phyloP scores from a whole-genome alignment of 345 rosid genomes.

The Streptanthus diversifolius region DNA sequence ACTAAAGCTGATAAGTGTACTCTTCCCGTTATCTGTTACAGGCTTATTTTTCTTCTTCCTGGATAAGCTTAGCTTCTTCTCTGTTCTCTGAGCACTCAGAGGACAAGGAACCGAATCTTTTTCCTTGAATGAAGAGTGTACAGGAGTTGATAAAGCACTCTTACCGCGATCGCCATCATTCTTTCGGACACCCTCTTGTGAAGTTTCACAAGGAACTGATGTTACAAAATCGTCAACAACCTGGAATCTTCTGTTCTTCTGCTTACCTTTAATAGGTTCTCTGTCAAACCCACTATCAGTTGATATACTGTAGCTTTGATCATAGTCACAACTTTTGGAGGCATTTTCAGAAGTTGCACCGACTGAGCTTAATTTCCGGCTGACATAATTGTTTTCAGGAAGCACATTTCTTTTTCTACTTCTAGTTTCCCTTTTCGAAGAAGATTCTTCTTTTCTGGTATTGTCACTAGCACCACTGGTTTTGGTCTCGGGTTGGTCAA shows the following conservation, averaged over 20 bases:
- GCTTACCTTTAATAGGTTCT: slow-evolving; percentile 42
- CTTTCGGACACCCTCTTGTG: slow-evolving; percentile 34
- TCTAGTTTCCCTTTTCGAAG: slow-evolving; percentile 34
- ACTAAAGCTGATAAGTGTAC: slow-evolving; percentile 34
- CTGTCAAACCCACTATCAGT: slow-evolving; percentile 39
- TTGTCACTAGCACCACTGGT: slow-evolving; percentile 13
- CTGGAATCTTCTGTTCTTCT: slow-evolving; percentile 45
- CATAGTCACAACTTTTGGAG: slow-evolving; percentile 37
- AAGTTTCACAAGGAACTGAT: slow-evolving; percentile 33
- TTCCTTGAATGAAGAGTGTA: slow-evolving; percentile 26
- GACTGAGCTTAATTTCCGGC: slow-evolving; percentile 5
- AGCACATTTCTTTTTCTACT: slow-evolving; percentile 55
- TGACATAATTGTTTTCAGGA: slow-evolving; percentile 36
- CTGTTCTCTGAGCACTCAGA: slow-evolving; percentile 37
- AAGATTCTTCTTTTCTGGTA: slow-evolving; percentile 35
- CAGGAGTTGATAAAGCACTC: slow-evolving; percentile 26
- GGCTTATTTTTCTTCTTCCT: slow-evolving; percentile 53
- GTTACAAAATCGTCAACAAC: slow-evolving; percentile 39
- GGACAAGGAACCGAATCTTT: slow-evolving; percentile 38
- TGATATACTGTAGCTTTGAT: slow-evolving; percentile 35
- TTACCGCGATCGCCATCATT: slow-evolving; percentile 34
- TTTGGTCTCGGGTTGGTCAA: slow-evolving; percentile 42
- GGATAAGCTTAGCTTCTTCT: slow-evolving; percentile 38
- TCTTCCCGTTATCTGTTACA: slow-evolving; percentile 34
- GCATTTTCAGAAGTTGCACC: slow-evolving; percentile 18